Conservation (phyloP, 345 rosid species). For the Boechera divaricarpa region DNA sequence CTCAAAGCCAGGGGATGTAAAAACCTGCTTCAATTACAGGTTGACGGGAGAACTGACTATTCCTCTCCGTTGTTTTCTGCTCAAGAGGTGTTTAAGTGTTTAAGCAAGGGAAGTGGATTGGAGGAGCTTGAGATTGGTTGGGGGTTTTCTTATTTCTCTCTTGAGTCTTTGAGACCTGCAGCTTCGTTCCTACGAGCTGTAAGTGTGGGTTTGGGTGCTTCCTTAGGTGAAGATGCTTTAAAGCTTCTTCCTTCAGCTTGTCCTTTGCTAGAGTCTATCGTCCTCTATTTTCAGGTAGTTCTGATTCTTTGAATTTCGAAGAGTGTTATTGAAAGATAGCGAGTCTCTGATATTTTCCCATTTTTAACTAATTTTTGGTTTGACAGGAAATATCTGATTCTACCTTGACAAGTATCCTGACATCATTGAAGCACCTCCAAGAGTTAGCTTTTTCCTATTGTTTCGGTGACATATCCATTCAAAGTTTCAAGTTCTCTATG, state of each 20-base stretch:
- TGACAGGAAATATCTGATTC: conserved; percentile 69
- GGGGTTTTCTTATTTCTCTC: conserved; percentile 65
- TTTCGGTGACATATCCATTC: conserved; percentile 73
- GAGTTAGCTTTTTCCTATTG: conserved; percentile 68
- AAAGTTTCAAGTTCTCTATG: conserved; percentile 54
- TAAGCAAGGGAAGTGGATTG: conserved; percentile 57
- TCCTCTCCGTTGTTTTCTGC: conserved; percentile 37
- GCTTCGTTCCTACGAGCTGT: conserved; percentile 51
- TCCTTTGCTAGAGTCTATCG: conserved; percentile 66
- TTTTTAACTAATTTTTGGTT: conserved; percentile 2
- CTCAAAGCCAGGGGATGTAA: conserved; percentile 73
- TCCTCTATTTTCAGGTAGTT: conserved; percentile 78
- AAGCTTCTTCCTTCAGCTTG: conserved; percentile 57
- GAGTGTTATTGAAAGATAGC: not conserved
- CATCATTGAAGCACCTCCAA: conserved; percentile 56
- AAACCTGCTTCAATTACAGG: conserved; percentile 53
- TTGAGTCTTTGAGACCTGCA: conserved; percentile 68
- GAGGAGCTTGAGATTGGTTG: conserved; percentile 73
- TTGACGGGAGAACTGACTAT: conserved; percentile 30
- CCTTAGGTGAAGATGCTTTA: conserved; percentile 63
- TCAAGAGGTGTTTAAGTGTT: conserved; percentile 46
- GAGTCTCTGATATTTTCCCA: not conserved
- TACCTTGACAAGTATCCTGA: conserved; percentile 49
- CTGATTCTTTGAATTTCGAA: conserved; percentile 18
- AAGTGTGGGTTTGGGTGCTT: conserved; percentile 77